Conservation (phyloP, 2,329 filamentous ascomycete species). For the Corniculantispora saksenae region DNA sequence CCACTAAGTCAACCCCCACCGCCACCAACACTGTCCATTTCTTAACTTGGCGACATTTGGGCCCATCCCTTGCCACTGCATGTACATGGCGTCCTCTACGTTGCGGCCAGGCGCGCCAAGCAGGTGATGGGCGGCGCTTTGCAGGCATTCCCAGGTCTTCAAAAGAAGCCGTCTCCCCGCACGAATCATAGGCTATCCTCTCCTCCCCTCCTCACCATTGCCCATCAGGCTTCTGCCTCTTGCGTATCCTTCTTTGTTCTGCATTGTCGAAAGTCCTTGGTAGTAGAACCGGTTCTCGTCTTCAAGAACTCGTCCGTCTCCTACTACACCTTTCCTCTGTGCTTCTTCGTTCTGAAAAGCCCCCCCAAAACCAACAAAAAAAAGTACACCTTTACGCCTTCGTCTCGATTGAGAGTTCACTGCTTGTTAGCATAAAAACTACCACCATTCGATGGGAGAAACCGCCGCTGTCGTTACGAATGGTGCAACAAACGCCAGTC, state of each 20-base stretch:
- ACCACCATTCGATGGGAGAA: constrained; percentile 46
- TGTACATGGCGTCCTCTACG: background rate
- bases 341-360: background rate
- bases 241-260: constrained; percentile 14
- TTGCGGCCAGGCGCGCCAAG: background rate
- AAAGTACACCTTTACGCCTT: background rate
- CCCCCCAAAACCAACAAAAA: constrained; percentile 8
- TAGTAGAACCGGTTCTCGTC: constrained; percentile 1
- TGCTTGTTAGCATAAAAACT: constrained; percentile 23
- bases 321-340: constrained; percentile 23
- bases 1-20: constrained; percentile 5
- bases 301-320: background rate
- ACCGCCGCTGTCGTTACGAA: constrained; percentile 39
- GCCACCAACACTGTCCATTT: constrained; percentile 1
- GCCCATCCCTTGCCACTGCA: background rate
- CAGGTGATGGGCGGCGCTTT: background rate
- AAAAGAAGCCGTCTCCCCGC: constrained; percentile 21
- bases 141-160: constrained; percentile 1
- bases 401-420: constrained; percentile 8
- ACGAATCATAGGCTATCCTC: constrained; percentile 26
- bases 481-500: constrained; percentile 43
- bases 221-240: constrained; percentile 20
- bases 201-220: constrained; percentile 22
- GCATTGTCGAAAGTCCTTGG: constrained; percentile 1
- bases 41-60: constrained; percentile 10